Evolutionary conservation across 2,329 filamentous ascomycete genomes (phyloP).

Genomic region (Aureobasidium musti): DNA sequence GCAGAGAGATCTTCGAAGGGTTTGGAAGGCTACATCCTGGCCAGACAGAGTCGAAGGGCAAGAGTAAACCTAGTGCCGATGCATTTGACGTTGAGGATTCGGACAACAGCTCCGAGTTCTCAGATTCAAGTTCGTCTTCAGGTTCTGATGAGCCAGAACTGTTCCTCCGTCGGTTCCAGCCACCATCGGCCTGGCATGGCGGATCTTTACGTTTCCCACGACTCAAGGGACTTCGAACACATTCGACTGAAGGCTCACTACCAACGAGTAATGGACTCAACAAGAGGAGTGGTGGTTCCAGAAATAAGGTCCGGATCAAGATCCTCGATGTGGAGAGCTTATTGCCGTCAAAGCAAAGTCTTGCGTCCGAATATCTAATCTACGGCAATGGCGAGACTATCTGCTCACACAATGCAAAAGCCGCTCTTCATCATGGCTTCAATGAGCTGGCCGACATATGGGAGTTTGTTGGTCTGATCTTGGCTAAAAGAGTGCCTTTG

Average conservation of each 20-base stretch:
- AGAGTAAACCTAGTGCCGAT: conserved; percentile 15
- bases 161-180: conserved; percentile 28
- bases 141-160: conserved; percentile 35
- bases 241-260: conserved; percentile 28
- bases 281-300: conserved; percentile 34
- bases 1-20: conserved; percentile 61
- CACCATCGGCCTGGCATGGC: conserved; percentile 29
- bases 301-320: conserved; percentile 68
- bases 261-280: conserved; percentile 30
- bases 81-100: conserved; percentile 32
- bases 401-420: conserved; percentile 78
- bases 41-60: conserved; percentile 50
- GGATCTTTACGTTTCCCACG: conserved; percentile 31
- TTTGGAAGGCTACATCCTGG: conserved; percentile 61
- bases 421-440: conserved; percentile 71
- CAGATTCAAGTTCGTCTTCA: conserved; percentile 44
- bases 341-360: conserved; percentile 74
- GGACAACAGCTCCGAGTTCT: conserved; percentile 26
- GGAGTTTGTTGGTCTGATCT: conserved; percentile 74
- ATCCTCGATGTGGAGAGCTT: conserved; percentile 70
- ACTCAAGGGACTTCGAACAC: conserved; percentile 26
- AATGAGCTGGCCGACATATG: conserved; percentile 77
- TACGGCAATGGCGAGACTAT: conserved; percentile 80
- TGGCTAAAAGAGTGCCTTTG: conserved; percentile 74
- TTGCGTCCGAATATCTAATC: conserved; percentile 79